Conservation (phyloP, 176 grass and related monocot genomes). For the Triticum timopheevii region DNA sequence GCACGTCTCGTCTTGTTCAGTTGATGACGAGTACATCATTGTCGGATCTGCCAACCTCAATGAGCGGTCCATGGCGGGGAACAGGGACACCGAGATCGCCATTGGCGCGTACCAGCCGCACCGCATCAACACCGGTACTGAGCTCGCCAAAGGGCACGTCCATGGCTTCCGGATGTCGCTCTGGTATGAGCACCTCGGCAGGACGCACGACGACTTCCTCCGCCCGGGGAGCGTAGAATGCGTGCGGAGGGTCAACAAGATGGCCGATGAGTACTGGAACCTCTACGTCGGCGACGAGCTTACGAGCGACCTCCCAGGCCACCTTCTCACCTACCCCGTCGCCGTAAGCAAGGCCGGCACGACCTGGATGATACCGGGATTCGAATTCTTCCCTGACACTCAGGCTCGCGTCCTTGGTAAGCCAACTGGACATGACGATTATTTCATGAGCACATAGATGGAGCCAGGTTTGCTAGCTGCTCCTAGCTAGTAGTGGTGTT, state of each 20-base stretch:
- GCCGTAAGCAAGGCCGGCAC: slow-evolving; percentile 11
- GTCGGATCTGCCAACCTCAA: too few relatives aligned
- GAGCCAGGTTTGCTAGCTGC: too few relatives aligned
- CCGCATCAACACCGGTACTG: slow-evolving; percentile 63
- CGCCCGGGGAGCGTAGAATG: slow-evolving; percentile 37
- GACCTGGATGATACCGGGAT: slow-evolving; percentile 31
- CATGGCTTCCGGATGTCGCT: slow-evolving; percentile 74
- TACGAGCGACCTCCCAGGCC: slow-evolving; percentile 51
- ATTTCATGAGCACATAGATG: slow-evolving; percentile 65
- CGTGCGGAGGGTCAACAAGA: slow-evolving; percentile 61
- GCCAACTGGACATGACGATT: slow-evolving; percentile 40
- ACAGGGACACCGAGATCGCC: slow-evolving; percentile 64
- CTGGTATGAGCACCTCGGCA: slow-evolving; percentile 30
- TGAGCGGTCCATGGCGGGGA: slow-evolving; percentile 31
- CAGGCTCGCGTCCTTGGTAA: slow-evolving; percentile 49
- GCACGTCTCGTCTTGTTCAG: slow-evolving; percentile 10
- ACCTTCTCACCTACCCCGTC: slow-evolving; percentile 65
- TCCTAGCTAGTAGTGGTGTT: too few relatives aligned
- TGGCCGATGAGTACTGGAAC: slow-evolving; percentile 55
- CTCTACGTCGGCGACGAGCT: slow-evolving; percentile 43
- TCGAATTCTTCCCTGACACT: slow-evolving; percentile 70
- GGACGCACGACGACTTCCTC: slow-evolving; percentile 48
- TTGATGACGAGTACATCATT: slow-evolving; percentile 32
- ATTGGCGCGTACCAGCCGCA: slow-evolving; percentile 29
- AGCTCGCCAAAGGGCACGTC: slow-evolving; percentile 45